A percentile compares a stretch with the other conserved stretches of the same genome.
These are phyloP conservation scores for Gastrolobium bilobum DNA, from an alignment of 306 rosid genomes.

Conservation along the genomic window DNA sequence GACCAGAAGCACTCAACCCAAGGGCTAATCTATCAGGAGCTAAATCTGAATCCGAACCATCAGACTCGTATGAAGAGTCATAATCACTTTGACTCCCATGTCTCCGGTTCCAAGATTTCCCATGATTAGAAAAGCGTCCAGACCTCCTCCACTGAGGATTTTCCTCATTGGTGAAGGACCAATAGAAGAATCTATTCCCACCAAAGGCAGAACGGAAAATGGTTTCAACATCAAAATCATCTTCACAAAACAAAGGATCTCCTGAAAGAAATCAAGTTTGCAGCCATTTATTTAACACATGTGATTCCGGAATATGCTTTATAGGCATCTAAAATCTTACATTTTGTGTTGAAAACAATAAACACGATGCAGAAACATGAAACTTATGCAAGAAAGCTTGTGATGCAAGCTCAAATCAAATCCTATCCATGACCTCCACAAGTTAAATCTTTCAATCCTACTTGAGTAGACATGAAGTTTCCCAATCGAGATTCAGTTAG, in stretches of 20 bases:
- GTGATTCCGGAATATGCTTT: constrained; percentile 8
- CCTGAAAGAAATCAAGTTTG: constrained; percentile 50
- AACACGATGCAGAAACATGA: background rate
- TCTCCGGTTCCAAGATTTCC: constrained; percentile 69
- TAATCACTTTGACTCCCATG: constrained; percentile 51
- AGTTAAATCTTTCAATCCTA: constrained; percentile 28
- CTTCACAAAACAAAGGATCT: constrained; percentile 66
- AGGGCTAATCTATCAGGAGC: constrained; percentile 70
- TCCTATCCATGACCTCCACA: background rate
- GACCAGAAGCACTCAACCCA: constrained; percentile 75
- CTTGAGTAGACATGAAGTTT: constrained; percentile 10
- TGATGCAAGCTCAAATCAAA: constrained; percentile 40
- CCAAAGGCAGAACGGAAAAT: constrained; percentile 76
- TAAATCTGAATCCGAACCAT: constrained; percentile 53
- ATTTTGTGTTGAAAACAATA: constrained; percentile 25
- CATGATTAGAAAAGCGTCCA: constrained; percentile 49
- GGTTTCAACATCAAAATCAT: constrained; percentile 70
- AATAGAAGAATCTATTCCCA: constrained; percentile 61
- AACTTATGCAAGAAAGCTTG: constrained; percentile 19
- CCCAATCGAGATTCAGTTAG: constrained; percentile 20
- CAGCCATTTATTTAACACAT: background rate
- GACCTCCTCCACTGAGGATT: constrained; percentile 77
- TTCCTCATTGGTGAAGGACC: constrained; percentile 77
- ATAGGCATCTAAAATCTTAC: constrained; percentile 1
- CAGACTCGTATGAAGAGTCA: constrained; percentile 63